Evolutionary conservation across 306 rosid genomes (phyloP).

Genomic region (Trifolium repens): DNA sequence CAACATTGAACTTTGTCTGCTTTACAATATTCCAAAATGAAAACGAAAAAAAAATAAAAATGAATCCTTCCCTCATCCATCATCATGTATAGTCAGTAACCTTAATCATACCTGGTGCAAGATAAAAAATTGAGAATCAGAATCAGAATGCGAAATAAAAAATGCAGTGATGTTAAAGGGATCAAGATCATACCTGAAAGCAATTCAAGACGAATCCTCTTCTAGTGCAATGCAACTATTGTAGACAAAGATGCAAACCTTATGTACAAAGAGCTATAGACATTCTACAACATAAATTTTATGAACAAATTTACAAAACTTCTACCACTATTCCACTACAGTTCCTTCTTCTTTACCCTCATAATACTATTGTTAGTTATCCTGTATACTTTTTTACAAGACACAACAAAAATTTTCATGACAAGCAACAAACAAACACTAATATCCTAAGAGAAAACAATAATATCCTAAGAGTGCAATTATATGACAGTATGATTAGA

Average conservation of each 20-base stretch:
- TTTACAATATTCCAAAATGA: neutral
- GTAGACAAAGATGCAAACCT: neutral
- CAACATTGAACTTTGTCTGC: no score
- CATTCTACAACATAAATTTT: neutral
- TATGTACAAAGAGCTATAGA: neutral
- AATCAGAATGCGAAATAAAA: neutral
- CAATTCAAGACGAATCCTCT: no score
- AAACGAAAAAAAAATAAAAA: neutral
- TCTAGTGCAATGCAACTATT: neutral
- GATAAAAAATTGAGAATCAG: neutral
- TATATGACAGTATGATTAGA: neutral
- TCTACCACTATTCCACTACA: constrained; percentile 6
- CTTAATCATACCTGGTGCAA: no score
- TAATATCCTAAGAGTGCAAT: neutral
- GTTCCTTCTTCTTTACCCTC: neutral
- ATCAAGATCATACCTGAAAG: neutral
- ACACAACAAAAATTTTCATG: neutral
- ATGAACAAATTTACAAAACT: neutral
- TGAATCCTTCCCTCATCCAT: neutral
- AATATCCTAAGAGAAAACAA: neutral
- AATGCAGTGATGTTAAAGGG: neutral
- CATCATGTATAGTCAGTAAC: neutral
- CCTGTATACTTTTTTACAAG: neutral
- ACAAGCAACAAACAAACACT: neutral
- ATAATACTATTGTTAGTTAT: neutral